Base-by-base conservation (phyloP, 2,329 filamentous ascomycete species). In the Seiridium cupressi region DNA sequence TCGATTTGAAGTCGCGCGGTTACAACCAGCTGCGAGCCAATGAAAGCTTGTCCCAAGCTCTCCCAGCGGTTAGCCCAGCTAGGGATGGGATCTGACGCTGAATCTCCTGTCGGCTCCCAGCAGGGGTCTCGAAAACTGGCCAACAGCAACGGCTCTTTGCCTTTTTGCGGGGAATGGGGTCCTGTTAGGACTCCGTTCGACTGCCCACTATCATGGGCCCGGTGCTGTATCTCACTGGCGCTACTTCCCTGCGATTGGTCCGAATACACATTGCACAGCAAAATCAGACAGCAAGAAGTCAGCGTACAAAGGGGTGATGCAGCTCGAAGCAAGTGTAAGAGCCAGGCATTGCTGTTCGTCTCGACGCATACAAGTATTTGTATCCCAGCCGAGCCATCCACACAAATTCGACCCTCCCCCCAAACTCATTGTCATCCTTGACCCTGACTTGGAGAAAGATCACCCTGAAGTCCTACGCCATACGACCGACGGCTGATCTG, bases 81-180 rank as follows among this genome's bases (percentile, higher is more conserved):
- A 55, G 51, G 51, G 51, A 55, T 44, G 51, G 44, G 51, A 55
- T 55, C 51, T 55, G 36, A 34, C 51, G 38, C 51, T 44, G 51
- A 38, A 35, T 44, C 40, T 31, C 11, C 31, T 44, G 51, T 18
- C 36, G 36, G 36, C 49, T 53, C 38, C 32, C 7, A 35, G 49
- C 51, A 44, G 38, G 51, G 51, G 51, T 55, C 51, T 55, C 51
- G 51, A 55, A 55, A 44, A 44, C 40, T 44, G 51, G 31, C 51
- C 51, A 55, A 55, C 51, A 8, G 40, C 51, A 54, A 38, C 35
- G 11, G n/a, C 35, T 18, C 18, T 11, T n/a, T 32, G 18, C 13
- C 11, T 7, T 13, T 31, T 42, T 55, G 51, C 18, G 51, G 51
- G 51, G 51, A 35, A 32, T 26, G 7, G 49, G 13, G 34, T 18